A percentile compares a stretch with the other conserved stretches of the same genome.
Conservation (phyloP, 495 filamentous ascomycete genomes). For the Daldinia grandis region DNA sequence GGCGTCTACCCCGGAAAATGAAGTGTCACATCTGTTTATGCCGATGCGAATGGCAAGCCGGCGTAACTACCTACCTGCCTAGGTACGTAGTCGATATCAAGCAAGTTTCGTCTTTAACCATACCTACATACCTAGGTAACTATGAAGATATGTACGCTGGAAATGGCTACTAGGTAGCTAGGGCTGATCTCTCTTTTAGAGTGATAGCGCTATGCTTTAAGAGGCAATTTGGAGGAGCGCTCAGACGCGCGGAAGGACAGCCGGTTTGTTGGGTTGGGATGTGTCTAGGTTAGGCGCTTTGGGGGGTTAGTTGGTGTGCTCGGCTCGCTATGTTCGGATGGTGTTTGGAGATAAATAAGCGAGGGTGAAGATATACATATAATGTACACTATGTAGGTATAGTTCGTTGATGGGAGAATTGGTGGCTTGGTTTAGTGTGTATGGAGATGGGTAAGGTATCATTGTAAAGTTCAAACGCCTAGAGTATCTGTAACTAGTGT, state of each 20-base stretch:
- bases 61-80: too few relatives aligned
- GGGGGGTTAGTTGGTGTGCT: not conserved
- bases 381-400: too few relatives aligned
- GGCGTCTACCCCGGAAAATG: slow-evolving; percentile 5
- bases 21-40: not conserved
- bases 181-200: not conserved
- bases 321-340: not conserved
- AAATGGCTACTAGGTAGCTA: not conserved
- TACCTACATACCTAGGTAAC: not conserved
- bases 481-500: not conserved
- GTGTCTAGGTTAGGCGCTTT: not conserved
- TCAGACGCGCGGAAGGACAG: slow-evolving; percentile 23
- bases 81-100: slow-evolving; percentile 12
- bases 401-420: not conserved
- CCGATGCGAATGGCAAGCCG: slow-evolving; percentile 2
- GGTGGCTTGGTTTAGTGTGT: not conserved
- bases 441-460: not conserved
- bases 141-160: not conserved
- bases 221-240: not conserved
- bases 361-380: not conserved
- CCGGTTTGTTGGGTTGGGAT: slow-evolving; percentile 6
- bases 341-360: not conserved
- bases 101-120: not conserved
- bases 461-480: not conserved
- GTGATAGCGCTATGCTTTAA: slow-evolving; percentile 3